Base-by-base conservation (phyloP, 768 basidiomycete species). In the Pholiota microspora region DNA sequence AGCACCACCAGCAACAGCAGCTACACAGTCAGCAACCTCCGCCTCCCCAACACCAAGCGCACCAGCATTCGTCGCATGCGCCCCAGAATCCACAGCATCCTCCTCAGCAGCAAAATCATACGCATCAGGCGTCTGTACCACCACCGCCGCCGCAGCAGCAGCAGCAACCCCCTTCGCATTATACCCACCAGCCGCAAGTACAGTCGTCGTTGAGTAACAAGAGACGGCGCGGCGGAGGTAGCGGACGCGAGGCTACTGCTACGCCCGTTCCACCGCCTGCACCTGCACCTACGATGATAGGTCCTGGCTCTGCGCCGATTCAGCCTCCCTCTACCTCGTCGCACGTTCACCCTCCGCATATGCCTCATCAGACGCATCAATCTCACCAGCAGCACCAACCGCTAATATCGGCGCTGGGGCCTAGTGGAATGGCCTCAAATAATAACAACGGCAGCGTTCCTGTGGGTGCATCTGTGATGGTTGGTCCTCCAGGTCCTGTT, bases 91-190 rank as follows among this genome's bases (percentile, higher is more conserved):
- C 45, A 18, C 45, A 34, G n/a, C 53, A 51, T 12, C 25, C 44
- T 21, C 44, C 29, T n/a, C 47, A 45, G 18, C 59, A 57, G 7
- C 46, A 53, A 2, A 49, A 44, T 16, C 61, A 58, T 40, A 51
- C 55, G 29, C 61, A 51, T 12, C 59, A 57, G 18, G 44, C 40
- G 16, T 58, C 59, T 16, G 54, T 49, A 15, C 57, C 54, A 7
- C 53, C 48, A 9, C 61, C 55, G 2, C 54, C 40, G 32, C 62
- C 53, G 38, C 64, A 49, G 23, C 60, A 55, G 45, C 60, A 54
- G 34, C 55, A 58, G 21, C 77, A 75, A 49, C 76, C 77, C 75
- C 64, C 73, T 16, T 46, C 29, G 6, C 49, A 51, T 72, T 67
- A 42, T 61, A 66, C 16, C 71, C 66, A 27, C n/a, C 46, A 40